Base-by-base conservation (phyloP, 441 rosid genomes). In the Eruca vesicaria region DNA sequence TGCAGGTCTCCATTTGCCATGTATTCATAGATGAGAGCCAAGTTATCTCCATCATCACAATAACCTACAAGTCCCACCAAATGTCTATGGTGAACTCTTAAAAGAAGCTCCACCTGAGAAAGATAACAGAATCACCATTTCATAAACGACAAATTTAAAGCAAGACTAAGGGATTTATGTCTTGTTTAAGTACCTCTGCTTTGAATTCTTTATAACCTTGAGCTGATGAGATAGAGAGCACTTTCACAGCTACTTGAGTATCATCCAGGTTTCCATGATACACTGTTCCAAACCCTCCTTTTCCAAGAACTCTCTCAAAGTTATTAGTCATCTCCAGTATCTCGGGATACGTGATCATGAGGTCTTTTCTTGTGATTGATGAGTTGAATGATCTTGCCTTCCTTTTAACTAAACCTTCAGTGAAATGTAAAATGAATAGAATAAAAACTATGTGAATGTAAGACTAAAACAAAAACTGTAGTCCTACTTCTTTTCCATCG, bases 21-120 rank as follows among this genome's bases (percentile, higher is more conserved):
- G 71, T 79, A 87, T 50, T 87, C 87, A 60, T 87, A 87, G 16
- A 87, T 74, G 36, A 84, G 70, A 16, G 78, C 89, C 67, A 78
- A 76, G 66, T 79, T 83, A 6, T 52, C n/a, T 14, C 71, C 77
- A n/a, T 87, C 89, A 43, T 85, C 80, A 31, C 86, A 87, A 31
- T 79, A 87, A 11, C 86, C 91, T 23, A 82, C 68, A 31, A 87
- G 83, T 15, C 68, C 18, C 23, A 80, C 80, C 77, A 87, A 77
- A 70, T 84, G 62, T 68, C 68, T 75, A 32, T 87, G 88, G 50
- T 82, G 86, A 9, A 82, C 85, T 48, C 83, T 78, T 33, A 76
- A 61, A 15, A 87, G 79, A 33, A 83, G 81, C 19, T 80, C 71
- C 2, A 75, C 84, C 84, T 82, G 23, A 43, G 53, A 7, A 45